Evolutionary conservation across 2,329 filamentous ascomycete genomes (phyloP).

Genomic region (Calonectria crousiana): DNA sequence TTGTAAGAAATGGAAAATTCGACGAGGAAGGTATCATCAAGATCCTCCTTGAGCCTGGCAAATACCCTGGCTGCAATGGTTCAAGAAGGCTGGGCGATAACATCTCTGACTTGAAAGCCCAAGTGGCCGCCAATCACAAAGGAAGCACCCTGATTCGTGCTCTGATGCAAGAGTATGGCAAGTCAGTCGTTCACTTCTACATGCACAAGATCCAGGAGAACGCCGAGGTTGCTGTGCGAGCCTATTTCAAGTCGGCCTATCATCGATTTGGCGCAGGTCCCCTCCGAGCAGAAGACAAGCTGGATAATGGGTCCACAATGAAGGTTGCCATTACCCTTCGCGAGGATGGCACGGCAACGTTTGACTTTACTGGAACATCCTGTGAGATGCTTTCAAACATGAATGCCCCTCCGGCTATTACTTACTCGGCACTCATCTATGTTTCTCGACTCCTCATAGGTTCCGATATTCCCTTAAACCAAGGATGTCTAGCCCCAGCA

Average conservation of each 20-base stretch:
- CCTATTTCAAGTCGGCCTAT: slow-evolving; percentile 69
- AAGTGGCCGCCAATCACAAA: slow-evolving; percentile 87
- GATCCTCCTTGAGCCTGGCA: slow-evolving; percentile 61
- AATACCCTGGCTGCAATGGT: slow-evolving; percentile 59
- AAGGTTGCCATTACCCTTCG: slow-evolving; percentile 73
- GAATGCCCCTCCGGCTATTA: slow-evolving; percentile 51
- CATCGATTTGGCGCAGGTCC: neutral
- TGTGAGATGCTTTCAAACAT: slow-evolving; percentile 49
- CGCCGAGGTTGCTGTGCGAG: slow-evolving; percentile 80
- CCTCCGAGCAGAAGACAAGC: slow-evolving; percentile 73
- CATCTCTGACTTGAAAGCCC: slow-evolving; percentile 85
- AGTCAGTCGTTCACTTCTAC: slow-evolving; percentile 82
- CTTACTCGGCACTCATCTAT: slow-evolving; percentile 49
- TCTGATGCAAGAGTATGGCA: slow-evolving; percentile 82
- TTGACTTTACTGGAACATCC: slow-evolving; percentile 52
- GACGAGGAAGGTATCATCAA: slow-evolving; percentile 66
- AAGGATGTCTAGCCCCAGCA: slow-evolving; percentile 61
- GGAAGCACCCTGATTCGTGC: slow-evolving; percentile 78
- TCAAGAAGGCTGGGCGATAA: slow-evolving; percentile 81
- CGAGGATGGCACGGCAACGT: slow-evolving; percentile 76
- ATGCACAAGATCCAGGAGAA: slow-evolving; percentile 86
- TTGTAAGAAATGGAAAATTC: slow-evolving; percentile 38
- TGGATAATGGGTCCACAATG: slow-evolving; percentile 83
- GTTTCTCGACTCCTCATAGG: slow-evolving; percentile 42
- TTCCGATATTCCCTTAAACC: slow-evolving; percentile 47